A percentile compares a stretch with the other conserved stretches of the same genome.
phyloP scores from a whole-genome alignment of 2,329 filamentous ascomycete species.

The Orbilia oligospora region DNA sequence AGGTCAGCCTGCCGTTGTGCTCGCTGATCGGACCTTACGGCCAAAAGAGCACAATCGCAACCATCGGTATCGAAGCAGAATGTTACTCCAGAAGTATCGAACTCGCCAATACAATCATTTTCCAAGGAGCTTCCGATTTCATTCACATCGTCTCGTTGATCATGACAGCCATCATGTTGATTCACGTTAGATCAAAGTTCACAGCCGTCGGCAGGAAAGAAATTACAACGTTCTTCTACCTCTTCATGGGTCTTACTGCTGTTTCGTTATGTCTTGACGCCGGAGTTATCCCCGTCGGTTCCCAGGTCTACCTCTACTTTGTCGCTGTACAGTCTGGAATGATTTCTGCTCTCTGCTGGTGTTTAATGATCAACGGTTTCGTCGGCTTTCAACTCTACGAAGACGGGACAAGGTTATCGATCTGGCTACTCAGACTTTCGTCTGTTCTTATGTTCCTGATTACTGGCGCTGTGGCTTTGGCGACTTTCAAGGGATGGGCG shows the following conservation, averaged over 20 bases:
- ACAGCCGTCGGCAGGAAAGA: slow-evolving; percentile 87
- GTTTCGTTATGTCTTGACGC: slow-evolving; percentile 91
- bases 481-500: slow-evolving; percentile 93
- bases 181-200: slow-evolving; percentile 97
- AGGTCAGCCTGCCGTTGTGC: slow-evolving; percentile 88
- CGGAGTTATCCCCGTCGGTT: slow-evolving; percentile 88
- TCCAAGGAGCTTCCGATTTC: slow-evolving; percentile 89
- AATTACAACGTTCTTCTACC: slow-evolving; percentile 93
- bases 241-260: slow-evolving; percentile 91
- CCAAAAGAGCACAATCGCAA: slow-evolving; percentile 69
- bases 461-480: slow-evolving; percentile 86
- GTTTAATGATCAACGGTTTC: slow-evolving; percentile 95
- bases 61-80: slow-evolving; percentile 83
- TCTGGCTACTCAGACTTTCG: slow-evolving; percentile 88
- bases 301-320: slow-evolving; percentile 88
- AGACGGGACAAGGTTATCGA: slow-evolving; percentile 90
- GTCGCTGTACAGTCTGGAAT: slow-evolving; percentile 88
- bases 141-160: slow-evolving; percentile 90
- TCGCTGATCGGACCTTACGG: slow-evolving; percentile 79
- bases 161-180: slow-evolving; percentile 97
- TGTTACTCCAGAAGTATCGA: slow-evolving; percentile 97
- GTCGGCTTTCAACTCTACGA: slow-evolving; percentile 99
- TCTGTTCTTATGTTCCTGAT: slow-evolving; percentile 87
- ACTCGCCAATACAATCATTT: slow-evolving; percentile 97
- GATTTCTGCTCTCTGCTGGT: slow-evolving; percentile 86